Evolutionary conservation across 305 asterid genomes (phyloP).

Genomic region (Rubia peregrina): DNA sequence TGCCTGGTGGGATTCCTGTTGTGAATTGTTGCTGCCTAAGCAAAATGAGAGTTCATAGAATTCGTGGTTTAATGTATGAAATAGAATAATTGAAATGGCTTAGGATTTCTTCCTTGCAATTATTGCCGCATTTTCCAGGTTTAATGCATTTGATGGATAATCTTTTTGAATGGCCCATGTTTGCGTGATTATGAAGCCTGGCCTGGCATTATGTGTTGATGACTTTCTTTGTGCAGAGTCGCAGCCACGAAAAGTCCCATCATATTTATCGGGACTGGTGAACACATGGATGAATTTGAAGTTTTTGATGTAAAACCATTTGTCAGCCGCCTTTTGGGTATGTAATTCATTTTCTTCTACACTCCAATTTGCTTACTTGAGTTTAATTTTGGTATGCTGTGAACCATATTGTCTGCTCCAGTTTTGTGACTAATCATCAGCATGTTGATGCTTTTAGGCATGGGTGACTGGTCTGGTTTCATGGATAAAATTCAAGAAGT

Average conservation of each 20-base stretch:
- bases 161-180: background rate
- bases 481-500: conserved; percentile 95
- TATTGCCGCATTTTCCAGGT: background rate
- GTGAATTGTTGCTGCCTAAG: background rate
- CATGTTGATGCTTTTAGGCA: conserved; percentile 32
- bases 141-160: background rate
- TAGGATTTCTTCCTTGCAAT: background rate
- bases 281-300: conserved; percentile 97
- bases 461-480: conserved; percentile 98
- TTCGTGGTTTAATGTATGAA: background rate
- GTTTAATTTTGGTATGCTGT: background rate
- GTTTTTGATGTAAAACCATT: conserved; percentile 91
- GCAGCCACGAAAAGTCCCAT: conserved; percentile 98
- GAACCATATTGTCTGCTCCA: background rate
- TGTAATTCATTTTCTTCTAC: conserved; percentile 11
- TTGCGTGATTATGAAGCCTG: background rate
- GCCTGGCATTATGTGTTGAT: background rate
- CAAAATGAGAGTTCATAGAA: background rate
- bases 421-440: background rate
- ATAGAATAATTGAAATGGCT: no score
- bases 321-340: conserved; percentile 95
- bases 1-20: background rate
- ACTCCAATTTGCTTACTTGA: conserved; percentile 13
- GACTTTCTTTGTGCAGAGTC: conserved; percentile 49
- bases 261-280: conserved; percentile 95